Base-by-base conservation (phyloP, 306 rosid genomes). In the Corylus americana region DNA sequence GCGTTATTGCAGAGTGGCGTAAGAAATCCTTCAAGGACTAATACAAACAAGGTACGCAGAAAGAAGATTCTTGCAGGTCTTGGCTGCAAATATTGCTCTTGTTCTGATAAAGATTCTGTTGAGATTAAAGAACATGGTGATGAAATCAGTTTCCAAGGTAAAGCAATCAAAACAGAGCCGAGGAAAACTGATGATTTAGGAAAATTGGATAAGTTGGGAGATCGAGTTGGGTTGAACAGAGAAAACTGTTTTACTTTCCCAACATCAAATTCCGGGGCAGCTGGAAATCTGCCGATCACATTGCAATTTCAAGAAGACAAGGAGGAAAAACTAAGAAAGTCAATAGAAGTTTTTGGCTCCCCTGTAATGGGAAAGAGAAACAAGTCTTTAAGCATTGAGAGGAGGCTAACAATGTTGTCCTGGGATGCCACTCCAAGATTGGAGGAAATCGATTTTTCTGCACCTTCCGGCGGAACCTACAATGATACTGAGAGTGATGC, bases 401-500 rank as follows among this genome's bases (percentile, higher is more conserved):
- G 78, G 78, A 90, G 87, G 83, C 78, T 89, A 42, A 73, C 70
- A 8, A 75, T 59, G 74, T 49, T 88, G 29, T 75, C 93, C 4
- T 83, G 88, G 90, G 89, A 87, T 44, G 70, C 59, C 13, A 48
- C 78, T 55, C 77, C 83, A 18, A 78, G 85, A 71, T 37, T 64
- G 35, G 89, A 74, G 44, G 91, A 84, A 78, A 78, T 77, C n/a
- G 87, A 76, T 55, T 79, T 83, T n/a, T 76, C 84, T 22, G 78
- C 69, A 45, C 79, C 62, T 11, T 54, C 78, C 37, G 84, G 81
- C 47, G 87, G 82, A 64, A 63, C 62, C 73, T 77, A 79, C 77
- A 83, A 92, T 44, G 97, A 96, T 57, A 85, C 76, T 18, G 94
- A 70, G 35, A 96, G 98, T 77, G 99, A 96, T 86, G 93, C 94